Base-by-base conservation (phyloP, 208 protist species). In the Trypanosoma caninum region DNA sequence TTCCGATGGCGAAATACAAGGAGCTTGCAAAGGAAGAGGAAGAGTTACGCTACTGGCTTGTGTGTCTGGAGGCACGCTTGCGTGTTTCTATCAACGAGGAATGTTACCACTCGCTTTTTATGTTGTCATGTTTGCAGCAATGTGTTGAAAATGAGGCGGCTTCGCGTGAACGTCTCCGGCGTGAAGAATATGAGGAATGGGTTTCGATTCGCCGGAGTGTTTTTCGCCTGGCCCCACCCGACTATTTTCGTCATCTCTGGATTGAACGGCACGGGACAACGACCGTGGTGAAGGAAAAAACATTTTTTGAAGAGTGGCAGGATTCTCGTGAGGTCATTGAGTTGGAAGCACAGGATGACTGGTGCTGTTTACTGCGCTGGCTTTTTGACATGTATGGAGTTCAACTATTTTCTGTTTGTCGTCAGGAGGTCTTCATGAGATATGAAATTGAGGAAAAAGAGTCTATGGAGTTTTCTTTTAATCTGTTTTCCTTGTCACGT, bases 1-100 rank as follows among this genome's bases (percentile, higher is more conserved):
- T 84, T 42, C 81, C 85, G 3, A 56, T 74, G 47, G 57, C 70
- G 7, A 78, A 83, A 35, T 82, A 80, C 30, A 44, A 53, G 3
- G 48, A 59, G 38, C 47, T 92, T n/a, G 69, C 56, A 11, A 47
- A 80, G 14, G 79, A 92, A 53, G 85, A 92, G 61, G 69, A 72
- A 10, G 79, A 87, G 72, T 54, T 92, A n/a, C 85, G 85, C 16
- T 52, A 70, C 47, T 92, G 85, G 85, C 50, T 81, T 10, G 56
- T 59, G 51, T 60, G 79, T 35, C 73, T 92, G 2, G 85, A 92
- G 70, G 34, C 35, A 3, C 69, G 61, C 14, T 77, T 87, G 18
- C 78, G 76, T 14, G 34, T 66, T 20, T 57, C 72, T 48, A 78
- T 88, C 59, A 77, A 86, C 31, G 53, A 83, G 55, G 66, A 54